phyloP scores from a whole-genome alignment of 2,329 filamentous ascomycete genomes.

The Hypoxylon sp. region DNA sequence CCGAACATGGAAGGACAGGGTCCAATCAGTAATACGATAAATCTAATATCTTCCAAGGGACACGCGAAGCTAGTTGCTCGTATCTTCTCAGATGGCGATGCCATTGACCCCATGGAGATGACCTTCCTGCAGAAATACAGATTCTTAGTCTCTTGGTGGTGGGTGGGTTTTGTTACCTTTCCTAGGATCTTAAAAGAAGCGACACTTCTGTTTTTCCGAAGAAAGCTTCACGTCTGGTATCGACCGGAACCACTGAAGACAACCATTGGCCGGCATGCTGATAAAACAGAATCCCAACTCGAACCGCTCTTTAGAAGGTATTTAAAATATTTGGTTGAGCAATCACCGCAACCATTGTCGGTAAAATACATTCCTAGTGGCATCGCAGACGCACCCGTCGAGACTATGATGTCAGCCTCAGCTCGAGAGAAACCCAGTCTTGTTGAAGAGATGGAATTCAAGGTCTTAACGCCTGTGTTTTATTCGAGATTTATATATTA shows the following conservation, averaged over 20 bases:
- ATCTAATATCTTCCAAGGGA: conserved; percentile 71
- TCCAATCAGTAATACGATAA: conserved; percentile 72
- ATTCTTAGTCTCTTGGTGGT: conserved; percentile 74
- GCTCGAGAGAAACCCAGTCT: conserved; percentile 40
- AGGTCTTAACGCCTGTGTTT: conserved; percentile 75
- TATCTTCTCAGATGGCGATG: conserved; percentile 67
- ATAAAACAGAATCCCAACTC: conserved; percentile 63
- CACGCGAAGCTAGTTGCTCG: conserved; percentile 74
- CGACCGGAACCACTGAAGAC: conserved; percentile 73
- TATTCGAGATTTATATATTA: conserved; percentile 78
- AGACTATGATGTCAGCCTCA: conserved; percentile 58
- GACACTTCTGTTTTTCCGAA: conserved; percentile 67
- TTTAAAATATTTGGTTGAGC: conserved; percentile 64
- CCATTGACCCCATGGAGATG: conserved; percentile 66
- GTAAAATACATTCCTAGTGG: conserved; percentile 71
- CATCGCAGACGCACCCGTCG: conserved; percentile 56
- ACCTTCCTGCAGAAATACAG: conserved; percentile 58
- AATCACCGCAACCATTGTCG: conserved; percentile 60
- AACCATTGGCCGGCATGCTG: conserved; percentile 69
- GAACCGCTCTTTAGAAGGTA: conserved; percentile 66
- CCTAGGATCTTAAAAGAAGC: conserved; percentile 77
- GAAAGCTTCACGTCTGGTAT: conserved; percentile 74
- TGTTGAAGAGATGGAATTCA: conserved; percentile 65
- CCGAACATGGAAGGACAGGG: conserved; percentile 57
- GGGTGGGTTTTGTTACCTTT: conserved; percentile 76